Percentiles rank a stretch among this genome's conserved stretches.
These are phyloP conservation scores for Ophiostoma fasciatum DNA, from an alignment of 2,329 filamentous ascomycete genomes.

Conservation along the genomic window DNA sequence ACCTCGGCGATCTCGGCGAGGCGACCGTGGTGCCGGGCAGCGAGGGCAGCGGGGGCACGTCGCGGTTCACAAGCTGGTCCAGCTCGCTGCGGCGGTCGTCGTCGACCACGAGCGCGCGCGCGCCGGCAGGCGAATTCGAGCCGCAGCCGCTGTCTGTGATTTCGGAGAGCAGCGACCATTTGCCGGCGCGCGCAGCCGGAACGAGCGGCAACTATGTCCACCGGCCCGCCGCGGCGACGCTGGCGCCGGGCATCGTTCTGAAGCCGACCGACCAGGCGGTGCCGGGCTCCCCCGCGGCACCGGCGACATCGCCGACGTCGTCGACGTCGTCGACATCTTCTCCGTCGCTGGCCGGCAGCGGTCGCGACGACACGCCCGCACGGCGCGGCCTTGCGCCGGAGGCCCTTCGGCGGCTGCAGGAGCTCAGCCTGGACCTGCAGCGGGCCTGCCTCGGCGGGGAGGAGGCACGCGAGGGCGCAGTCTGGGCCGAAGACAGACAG, in stretches of 20 bases:
- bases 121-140: background rate
- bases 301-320: background rate
- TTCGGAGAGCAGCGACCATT: constrained; percentile 1
- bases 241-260: background rate
- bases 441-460: constrained; percentile 1
- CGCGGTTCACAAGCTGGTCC: constrained; percentile 13
- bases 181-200: too few relatives aligned
- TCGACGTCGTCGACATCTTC: constrained; percentile 3
- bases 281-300: too few relatives aligned
- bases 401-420: constrained; percentile 7
- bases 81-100: constrained; percentile 6
- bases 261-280: background rate
- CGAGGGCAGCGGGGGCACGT: constrained; percentile 5
- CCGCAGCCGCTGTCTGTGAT: constrained; percentile 4
- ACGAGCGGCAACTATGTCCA: too few relatives aligned
- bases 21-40: background rate
- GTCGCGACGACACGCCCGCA: constrained; percentile 4
- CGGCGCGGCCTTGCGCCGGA: constrained; percentile 1
- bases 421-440: constrained; percentile 8
- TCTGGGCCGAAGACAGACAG: background rate
- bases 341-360: constrained; percentile 11
- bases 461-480: too few relatives aligned
- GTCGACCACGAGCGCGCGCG: constrained; percentile 2
- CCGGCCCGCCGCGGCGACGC: background rate
- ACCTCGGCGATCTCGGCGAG: too few relatives aligned